These are phyloP conservation scores for Mimosa pudica DNA, from an alignment of 306 rosid genomes.

Conservation along the genomic window DNA sequence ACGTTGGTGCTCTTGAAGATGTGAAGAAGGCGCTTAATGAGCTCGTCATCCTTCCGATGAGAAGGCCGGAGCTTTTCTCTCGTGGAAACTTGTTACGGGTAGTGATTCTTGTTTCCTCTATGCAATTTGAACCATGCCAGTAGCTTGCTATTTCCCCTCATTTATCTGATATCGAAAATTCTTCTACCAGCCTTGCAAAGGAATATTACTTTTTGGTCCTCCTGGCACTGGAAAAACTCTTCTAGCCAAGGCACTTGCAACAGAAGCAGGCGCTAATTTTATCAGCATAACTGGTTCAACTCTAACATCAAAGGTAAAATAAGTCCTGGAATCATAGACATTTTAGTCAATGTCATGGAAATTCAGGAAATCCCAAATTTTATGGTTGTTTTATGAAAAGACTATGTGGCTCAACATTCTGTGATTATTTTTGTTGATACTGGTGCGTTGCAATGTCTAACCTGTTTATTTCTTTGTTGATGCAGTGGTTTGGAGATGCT, in stretches of 20 bases:
- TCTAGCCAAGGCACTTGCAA: slow-evolving; percentile 97
- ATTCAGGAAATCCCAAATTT: background rate
- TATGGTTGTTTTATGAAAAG: background rate
- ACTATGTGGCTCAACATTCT: background rate
- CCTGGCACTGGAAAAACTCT: slow-evolving; percentile 99
- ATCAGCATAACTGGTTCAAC: slow-evolving; percentile 96
- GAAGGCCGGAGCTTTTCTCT: slow-evolving; percentile 91
- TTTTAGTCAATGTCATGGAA: background rate
- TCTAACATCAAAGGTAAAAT: slow-evolving; percentile 88
- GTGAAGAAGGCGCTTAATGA: slow-evolving; percentile 90
- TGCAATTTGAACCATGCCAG: slow-evolving; percentile 24
- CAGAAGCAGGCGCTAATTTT: slow-evolving; percentile 97
- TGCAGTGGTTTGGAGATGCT: slow-evolving; percentile 99
- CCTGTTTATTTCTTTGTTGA: slow-evolving; percentile 32
- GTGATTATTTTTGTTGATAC: background rate
- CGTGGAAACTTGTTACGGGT: slow-evolving; percentile 95
- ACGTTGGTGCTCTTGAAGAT: slow-evolving; percentile 95
- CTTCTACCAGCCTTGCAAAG: slow-evolving; percentile 85
- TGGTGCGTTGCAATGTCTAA: slow-evolving; percentile 12
- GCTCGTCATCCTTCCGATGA: slow-evolving; percentile 97
- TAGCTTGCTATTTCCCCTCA: slow-evolving; percentile 16
- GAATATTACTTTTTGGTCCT: slow-evolving; percentile 97
- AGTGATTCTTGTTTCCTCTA: slow-evolving; percentile 35
- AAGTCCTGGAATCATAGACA: slow-evolving; percentile 1
- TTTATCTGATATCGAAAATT: slow-evolving; percentile 34